phyloP scores from a whole-genome alignment of 805 yeast genomes.

The Candida pseudofarinosa region DNA sequence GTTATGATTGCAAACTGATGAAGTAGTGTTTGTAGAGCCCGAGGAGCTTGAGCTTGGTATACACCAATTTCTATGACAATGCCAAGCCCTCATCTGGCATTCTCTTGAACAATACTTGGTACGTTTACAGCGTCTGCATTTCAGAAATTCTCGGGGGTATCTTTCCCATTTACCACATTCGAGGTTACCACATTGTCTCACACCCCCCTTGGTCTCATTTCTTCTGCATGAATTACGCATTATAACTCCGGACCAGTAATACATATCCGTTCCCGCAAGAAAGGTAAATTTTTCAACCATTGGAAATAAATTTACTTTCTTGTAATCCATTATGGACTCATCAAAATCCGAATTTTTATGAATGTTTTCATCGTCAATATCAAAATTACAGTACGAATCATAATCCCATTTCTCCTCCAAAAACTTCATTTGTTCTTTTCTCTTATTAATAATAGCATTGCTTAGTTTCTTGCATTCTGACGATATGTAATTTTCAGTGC shows the following conservation, averaged over 20 bases:
- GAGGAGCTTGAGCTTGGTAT: slow-evolving; percentile 38
- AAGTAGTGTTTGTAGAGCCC: slow-evolving; percentile 12
- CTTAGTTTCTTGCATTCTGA: slow-evolving; percentile 30
- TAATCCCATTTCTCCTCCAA: slow-evolving; percentile 36
- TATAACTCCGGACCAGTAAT: slow-evolving; percentile 97
- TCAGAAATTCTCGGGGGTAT: slow-evolving; percentile 86
- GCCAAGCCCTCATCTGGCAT: slow-evolving; percentile 91
- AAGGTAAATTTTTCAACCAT: slow-evolving; percentile 87
- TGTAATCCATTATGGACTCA: slow-evolving; percentile 42
- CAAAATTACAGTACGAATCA: slow-evolving; percentile 37
- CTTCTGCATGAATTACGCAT: slow-evolving; percentile 94
- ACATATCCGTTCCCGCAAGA: slow-evolving; percentile 69
- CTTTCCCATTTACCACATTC: slow-evolving; percentile 94
- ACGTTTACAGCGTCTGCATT: slow-evolving; percentile 89
- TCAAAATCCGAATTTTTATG: slow-evolving; percentile 31
- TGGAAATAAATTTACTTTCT: slow-evolving; percentile 71
- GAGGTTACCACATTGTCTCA: slow-evolving; percentile 91
- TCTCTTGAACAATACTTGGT: slow-evolving; percentile 92
- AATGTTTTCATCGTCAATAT: slow-evolving; percentile 29
- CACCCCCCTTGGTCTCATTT: slow-evolving; percentile 82
- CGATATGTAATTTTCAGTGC: slow-evolving; percentile 26
- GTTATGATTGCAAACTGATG: neutral
- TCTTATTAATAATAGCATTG: slow-evolving; percentile 28
- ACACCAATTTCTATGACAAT: slow-evolving; percentile 93
- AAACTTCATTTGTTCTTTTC: slow-evolving; percentile 27